These are phyloP conservation scores for Globisporangium orthogonon DNA, from an alignment of 352 stramenopile species.

Conservation along the genomic window DNA sequence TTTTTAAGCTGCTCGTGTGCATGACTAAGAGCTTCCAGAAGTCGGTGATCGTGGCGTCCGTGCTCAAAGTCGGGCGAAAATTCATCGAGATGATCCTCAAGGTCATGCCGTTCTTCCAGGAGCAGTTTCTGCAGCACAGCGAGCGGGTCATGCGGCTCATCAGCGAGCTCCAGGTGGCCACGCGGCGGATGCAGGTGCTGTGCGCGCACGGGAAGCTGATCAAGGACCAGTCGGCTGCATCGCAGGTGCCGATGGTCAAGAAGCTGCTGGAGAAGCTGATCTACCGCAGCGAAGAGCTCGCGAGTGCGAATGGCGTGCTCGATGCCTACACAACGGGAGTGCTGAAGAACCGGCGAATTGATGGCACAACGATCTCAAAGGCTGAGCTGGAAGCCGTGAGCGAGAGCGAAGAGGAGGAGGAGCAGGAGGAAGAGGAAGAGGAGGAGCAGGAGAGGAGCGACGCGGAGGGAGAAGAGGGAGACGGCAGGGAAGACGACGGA, in stretches of 20 bases:
- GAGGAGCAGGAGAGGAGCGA: constrained; percentile 13
- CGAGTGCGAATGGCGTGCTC: constrained; percentile 43
- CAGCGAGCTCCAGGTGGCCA: constrained; percentile 49
- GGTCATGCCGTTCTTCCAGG: constrained; percentile 51
- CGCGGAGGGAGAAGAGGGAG: constrained; percentile 9
- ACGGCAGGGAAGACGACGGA: not conserved
- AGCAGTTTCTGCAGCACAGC: constrained; percentile 38
- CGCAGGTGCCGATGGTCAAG: constrained; percentile 62
- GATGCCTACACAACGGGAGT: constrained; percentile 56
- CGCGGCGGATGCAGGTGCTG: constrained; percentile 50
- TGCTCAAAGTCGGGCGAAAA: constrained; percentile 44
- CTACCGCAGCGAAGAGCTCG: constrained; percentile 47
- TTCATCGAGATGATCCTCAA: constrained; percentile 46
- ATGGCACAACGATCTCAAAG: constrained; percentile 53
- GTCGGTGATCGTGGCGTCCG: constrained; percentile 31
- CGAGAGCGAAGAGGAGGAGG: constrained; percentile 16
- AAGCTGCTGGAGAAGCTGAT: constrained; percentile 55
- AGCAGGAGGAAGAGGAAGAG: constrained; percentile 13
- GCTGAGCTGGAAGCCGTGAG: constrained; percentile 21
- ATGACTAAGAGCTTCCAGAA: constrained; percentile 59
- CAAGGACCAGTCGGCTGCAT: constrained; percentile 38
- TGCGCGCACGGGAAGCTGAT: constrained; percentile 58
- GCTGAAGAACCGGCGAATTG: constrained; percentile 61
- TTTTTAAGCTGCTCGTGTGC: constrained; percentile 58
- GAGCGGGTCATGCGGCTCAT: constrained; percentile 47